Evolutionary conservation across 345 rosid genomes (phyloP), one percentile per base, ranked within the genome.

Genomic region (Syzygium aqueum): DNA sequence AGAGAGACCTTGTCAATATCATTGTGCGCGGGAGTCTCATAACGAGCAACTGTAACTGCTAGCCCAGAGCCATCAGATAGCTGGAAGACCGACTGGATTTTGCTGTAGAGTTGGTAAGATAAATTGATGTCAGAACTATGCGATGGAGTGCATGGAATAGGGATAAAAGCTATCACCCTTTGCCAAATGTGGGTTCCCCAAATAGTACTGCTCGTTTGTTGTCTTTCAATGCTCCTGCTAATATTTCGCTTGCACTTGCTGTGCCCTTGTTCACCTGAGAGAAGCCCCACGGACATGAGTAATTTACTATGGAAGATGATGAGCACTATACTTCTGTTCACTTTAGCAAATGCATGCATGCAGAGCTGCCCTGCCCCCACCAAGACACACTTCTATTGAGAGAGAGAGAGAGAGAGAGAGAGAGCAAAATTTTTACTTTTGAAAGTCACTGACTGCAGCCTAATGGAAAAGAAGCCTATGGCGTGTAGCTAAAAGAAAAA

Each of bases 21-120:
- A 1, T 93, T 94, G 85, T 97, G 99, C 16, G 96, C 97, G 30
- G 99, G 99, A 57, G 99, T 97, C 94, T 97, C 95, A 27, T 97
- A 97, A 23, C 98, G 95, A 87, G 99, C 99, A 83, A 95, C 96
- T 27, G 99, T 97, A 85, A 97, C 98, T 28, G 95, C 99, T 89
- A 96, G 90, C 53, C 99, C 99, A 2, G 98, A 96, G 89, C 98
- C 99, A 89, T 97, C 99, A 6, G 99, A 96, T n/a, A 96, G 93
- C 92, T 93, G 92, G 88, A 97, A 95, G 50, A 97, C 99, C 6
- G 99, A 95, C 92, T 97, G 99, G 91, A 97, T 97, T 94, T 97
- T 96, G 83, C 99, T 95, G 95, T 92, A 92, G 53, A 65, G 88
- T 84, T 85, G 33, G 63, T 85, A 89, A 88, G 86, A 83, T 15